Percentiles rank a stretch among this genome's conserved stretches.
phyloP scores from a whole-genome alignment of 169 alveolate genomes.

The Eimeria maxima region DNA sequence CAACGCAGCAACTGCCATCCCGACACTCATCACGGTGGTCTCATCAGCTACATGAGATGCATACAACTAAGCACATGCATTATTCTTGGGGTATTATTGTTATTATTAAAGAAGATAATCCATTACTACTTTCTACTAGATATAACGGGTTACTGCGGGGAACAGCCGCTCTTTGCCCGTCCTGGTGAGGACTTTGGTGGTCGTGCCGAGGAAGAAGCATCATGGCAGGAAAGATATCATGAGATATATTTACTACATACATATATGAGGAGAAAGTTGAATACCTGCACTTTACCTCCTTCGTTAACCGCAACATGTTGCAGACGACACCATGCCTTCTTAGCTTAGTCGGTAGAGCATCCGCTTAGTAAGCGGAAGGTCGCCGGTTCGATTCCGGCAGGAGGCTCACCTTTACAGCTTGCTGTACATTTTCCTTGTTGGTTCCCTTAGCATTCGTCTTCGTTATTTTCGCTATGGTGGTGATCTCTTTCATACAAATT shows the following conservation, averaged over 20 bases:
- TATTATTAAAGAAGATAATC: too few species aligned
- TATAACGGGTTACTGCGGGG: neutral
- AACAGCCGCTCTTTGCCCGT: neutral
- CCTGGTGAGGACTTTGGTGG: neutral
- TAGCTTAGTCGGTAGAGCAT: conserved; percentile 93
- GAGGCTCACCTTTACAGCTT: conserved; percentile 81
- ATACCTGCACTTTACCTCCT: neutral
- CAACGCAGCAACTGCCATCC: neutral
- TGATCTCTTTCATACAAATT: too few species aligned
- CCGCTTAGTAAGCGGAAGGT: conserved; percentile 94
- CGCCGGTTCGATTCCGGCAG: conserved; percentile 91
- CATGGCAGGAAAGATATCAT: neutral
- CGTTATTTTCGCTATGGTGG: too few species aligned
- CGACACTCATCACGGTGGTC: neutral
- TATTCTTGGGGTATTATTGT: too few species aligned
- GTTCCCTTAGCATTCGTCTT: too few species aligned
- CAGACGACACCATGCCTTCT: conserved; percentile 57
- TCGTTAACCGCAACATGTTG: neutral
- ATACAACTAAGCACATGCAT: neutral
- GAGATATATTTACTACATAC: neutral
- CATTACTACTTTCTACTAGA: neutral
- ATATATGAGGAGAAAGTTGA: neutral
- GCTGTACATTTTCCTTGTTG: neutral
- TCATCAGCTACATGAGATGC: neutral
- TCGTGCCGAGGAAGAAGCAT: neutral